These are phyloP conservation scores for Candida freyschussii DNA, from an alignment of 1,139 yeast species.

Conservation along the genomic window DNA sequence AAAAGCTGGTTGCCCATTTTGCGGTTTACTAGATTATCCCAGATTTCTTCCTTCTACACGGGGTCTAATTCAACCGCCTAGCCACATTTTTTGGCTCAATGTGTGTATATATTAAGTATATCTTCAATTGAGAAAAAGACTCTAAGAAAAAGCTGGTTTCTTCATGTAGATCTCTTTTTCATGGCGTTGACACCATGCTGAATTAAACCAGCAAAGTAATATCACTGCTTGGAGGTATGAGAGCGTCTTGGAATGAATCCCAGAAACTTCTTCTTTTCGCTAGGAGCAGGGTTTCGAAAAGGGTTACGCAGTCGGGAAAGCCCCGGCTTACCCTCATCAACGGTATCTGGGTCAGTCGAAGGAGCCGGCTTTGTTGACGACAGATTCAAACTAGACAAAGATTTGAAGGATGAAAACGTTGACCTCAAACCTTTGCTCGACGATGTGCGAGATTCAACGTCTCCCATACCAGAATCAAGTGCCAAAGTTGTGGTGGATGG, in stretches of 20 bases:
- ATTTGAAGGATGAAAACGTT: constrained; percentile 11
- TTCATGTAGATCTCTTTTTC: not conserved
- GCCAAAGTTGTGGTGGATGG: too few relatives aligned
- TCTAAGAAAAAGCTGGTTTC: not conserved
- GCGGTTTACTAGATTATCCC: too few relatives aligned
- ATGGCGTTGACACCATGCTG: not conserved
- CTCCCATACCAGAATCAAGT: too few relatives aligned
- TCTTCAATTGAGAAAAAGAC: not conserved
- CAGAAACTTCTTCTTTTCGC: constrained; percentile 2
- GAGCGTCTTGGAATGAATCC: constrained; percentile 2
- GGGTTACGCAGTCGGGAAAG: too few relatives aligned
- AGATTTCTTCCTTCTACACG: too few relatives aligned
- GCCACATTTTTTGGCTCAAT: too few relatives aligned
- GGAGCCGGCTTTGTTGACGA: too few relatives aligned
- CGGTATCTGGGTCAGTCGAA: too few relatives aligned
- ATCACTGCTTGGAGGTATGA: not conserved
- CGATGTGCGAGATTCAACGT: not conserved
- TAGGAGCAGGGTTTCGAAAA: not conserved
- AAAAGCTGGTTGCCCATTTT: too few relatives aligned
- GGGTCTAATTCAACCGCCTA: too few relatives aligned
- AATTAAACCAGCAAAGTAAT: not conserved
- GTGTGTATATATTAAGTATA: too few relatives aligned
- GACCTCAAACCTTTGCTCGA: constrained; percentile 7
- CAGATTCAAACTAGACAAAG: constrained; percentile 8
- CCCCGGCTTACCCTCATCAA: too few relatives aligned